These are phyloP conservation scores for Cutaneotrichosporon sp. DNA, from an alignment of 1,284 basidiomycete species.

Conservation along the genomic window DNA sequence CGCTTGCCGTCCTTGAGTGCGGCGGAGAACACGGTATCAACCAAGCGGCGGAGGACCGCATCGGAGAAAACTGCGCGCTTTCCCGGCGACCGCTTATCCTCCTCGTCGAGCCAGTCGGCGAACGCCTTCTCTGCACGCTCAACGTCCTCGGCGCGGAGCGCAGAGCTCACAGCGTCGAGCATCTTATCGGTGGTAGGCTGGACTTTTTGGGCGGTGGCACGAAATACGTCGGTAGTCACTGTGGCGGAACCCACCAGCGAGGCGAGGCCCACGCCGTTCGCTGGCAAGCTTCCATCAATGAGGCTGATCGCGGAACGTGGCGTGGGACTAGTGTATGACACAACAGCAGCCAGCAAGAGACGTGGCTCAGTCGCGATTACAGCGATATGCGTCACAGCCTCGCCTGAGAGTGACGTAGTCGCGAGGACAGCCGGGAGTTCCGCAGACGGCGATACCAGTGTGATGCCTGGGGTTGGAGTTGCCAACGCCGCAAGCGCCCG, in stretches of 20 bases:
- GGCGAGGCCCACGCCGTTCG: constrained; percentile 34
- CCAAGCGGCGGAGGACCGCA: constrained; percentile 2
- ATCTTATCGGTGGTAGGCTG: constrained; percentile 1
- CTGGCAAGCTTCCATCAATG: constrained; percentile 31
- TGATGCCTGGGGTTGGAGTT: constrained; percentile 24
- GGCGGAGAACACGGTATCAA: constrained; percentile 22
- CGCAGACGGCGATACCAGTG: constrained; percentile 28
- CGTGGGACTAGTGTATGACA: constrained; percentile 6
- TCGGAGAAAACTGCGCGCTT: constrained; percentile 8
- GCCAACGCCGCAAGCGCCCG: constrained; percentile 24
- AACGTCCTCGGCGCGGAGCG: constrained; percentile 9
- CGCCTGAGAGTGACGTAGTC: constrained; percentile 18
- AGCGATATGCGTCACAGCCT: constrained; percentile 25
- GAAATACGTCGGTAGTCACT: constrained; percentile 23
- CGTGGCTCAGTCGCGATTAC: constrained; percentile 16
- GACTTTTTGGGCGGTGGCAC: not conserved
- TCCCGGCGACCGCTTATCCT: constrained; percentile 8
- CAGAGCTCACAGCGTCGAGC: constrained; percentile 6
- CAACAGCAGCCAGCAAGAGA: constrained; percentile 22
- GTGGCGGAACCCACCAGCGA: constrained; percentile 29
- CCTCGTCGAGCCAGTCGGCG: constrained; percentile 14
- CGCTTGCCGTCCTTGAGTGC: constrained; percentile 19
- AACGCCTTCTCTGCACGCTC: constrained; percentile 16
- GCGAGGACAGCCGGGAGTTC: constrained; percentile 29
- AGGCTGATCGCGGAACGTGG: constrained; percentile 36